Evolutionary conservation across 1,139 yeast species (phyloP), one percentile per base, ranked within the genome.

Genomic region (Spathaspora sp.): DNA sequence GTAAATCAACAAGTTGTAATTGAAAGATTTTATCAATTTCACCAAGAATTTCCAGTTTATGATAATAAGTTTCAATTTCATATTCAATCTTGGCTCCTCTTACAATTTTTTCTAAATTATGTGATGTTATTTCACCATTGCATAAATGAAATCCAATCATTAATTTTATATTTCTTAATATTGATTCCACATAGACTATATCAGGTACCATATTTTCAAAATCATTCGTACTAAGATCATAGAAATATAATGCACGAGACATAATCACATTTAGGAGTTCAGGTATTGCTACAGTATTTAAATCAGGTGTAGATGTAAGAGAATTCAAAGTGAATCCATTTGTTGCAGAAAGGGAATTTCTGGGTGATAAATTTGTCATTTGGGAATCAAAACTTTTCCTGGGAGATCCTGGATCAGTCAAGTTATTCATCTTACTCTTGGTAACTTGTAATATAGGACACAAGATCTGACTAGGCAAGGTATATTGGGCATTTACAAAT

Each of bases 131-230:
- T 38, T 23, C 29, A 3, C 13, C n/a, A 18, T 18, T 10, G 11
- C 13, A 11, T 13, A 24, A 18, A 49, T 76, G 75, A 6, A 84
- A 66, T 9, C 74, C 64, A 1, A 85, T 74, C 76, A 87, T 76
- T 46, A 88, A 74, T 49, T 81, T 82, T 26, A 86, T 68, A 43
- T 78, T 78, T 46, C 97, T 73, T 37, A 90, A 57, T 4, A 86
- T 70, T 3, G 86, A 75, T 53, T 89, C 97, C 39, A 88, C 82
- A 54, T 83, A 87, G 0, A 90, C 91, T 2, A 86, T 65, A 51
- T 86, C 93, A 0, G 98, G 98, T 0, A 86, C 91, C 55, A 81
- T 80, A 54, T 91, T 96, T 50, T 84, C 90, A 13, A 77, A 72
- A 47, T 81, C 83, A 29, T 70, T 63, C 10, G 82, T 73, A 33